phyloP scores from a whole-genome alignment of 2,329 filamentous ascomycete genomes.

The Amphichorda felina region DNA sequence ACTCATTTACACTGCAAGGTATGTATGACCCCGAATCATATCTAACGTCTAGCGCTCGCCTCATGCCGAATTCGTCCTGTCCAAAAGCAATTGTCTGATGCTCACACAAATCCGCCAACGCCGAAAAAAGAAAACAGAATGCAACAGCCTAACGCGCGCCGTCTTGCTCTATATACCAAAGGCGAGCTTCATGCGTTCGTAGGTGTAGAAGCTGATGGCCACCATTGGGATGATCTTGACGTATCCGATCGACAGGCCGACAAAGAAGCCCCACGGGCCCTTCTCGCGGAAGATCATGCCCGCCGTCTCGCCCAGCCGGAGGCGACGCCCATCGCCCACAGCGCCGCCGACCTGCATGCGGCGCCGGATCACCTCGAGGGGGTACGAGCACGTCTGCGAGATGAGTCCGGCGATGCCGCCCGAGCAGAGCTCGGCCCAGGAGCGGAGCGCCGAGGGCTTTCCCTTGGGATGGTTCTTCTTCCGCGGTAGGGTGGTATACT shows the following conservation, averaged over 20 bases:
- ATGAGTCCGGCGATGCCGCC: slow-evolving; percentile 81
- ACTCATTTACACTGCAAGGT: too few relatives aligned
- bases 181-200: slow-evolving; percentile 49
- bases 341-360: slow-evolving; percentile 95
- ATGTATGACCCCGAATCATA: too few relatives aligned
- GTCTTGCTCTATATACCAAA: slow-evolving; percentile 45
- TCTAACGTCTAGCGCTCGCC: too few relatives aligned
- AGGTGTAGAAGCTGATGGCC: slow-evolving; percentile 57
- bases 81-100: too few relatives aligned
- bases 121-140: slow-evolving; percentile 4
- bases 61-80: too few relatives aligned
- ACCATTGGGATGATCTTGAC: slow-evolving; percentile 86
- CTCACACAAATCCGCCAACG: background rate
- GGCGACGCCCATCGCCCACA: slow-evolving; percentile 74
- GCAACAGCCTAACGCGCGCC: slow-evolving; percentile 5
- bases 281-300: slow-evolving; percentile 62
- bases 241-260: slow-evolving; percentile 90
- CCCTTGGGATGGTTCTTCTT: slow-evolving; percentile 38
- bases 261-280: slow-evolving; percentile 75
- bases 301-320: slow-evolving; percentile 71
- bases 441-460: slow-evolving; percentile 62
- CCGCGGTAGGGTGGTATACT: slow-evolving; percentile 63
- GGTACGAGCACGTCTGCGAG: slow-evolving; percentile 87
- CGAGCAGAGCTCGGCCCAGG: slow-evolving; percentile 75
- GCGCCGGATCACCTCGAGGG: slow-evolving; percentile 80